Conservation (phyloP, 2,329 filamentous ascomycete genomes). For the Fusarium paranaense region DNA sequence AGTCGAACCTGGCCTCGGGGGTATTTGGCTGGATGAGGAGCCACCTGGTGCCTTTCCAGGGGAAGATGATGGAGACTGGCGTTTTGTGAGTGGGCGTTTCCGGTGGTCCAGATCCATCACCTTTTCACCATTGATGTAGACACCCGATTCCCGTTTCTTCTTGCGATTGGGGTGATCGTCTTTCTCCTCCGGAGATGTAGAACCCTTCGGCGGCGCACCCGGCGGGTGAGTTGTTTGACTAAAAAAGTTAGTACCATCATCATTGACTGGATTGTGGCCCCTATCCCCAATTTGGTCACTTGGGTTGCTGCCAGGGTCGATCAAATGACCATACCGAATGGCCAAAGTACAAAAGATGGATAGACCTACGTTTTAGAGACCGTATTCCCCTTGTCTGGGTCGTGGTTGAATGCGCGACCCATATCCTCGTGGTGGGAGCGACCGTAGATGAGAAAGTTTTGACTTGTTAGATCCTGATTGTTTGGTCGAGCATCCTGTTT, state of each 20-base stretch:
- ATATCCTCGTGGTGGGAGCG: slow-evolving; percentile 92
- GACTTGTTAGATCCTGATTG: slow-evolving; percentile 54
- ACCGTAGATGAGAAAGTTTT: slow-evolving; percentile 78
- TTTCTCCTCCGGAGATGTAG: not conserved
- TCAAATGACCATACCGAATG: not conserved
- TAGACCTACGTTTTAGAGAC: slow-evolving; percentile 62
- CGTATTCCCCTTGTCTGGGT: slow-evolving; percentile 69
- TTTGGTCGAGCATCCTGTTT: slow-evolving; percentile 56
- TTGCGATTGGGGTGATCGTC: slow-evolving; percentile 14
- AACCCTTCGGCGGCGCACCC: not conserved
- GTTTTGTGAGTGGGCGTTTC: slow-evolving; percentile 28
- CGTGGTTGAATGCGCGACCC: slow-evolving; percentile 92
- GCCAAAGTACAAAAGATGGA: slow-evolving; percentile 3
- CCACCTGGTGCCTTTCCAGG: not conserved
- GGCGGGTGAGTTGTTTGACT: not conserved
- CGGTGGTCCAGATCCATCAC: slow-evolving; percentile 49
- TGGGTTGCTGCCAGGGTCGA: too few species aligned
- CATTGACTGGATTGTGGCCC: not conserved
- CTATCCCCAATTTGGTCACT: too few species aligned
- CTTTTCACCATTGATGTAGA: slow-evolving; percentile 54
- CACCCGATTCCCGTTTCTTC: slow-evolving; percentile 48
- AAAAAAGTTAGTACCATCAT: not conserved
- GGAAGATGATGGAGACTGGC: not conserved
- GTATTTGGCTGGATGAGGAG: not conserved
- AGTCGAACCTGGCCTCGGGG: not conserved